Base-by-base conservation (phyloP, 75 land plant species). In the Pinus albicaulis region DNA sequence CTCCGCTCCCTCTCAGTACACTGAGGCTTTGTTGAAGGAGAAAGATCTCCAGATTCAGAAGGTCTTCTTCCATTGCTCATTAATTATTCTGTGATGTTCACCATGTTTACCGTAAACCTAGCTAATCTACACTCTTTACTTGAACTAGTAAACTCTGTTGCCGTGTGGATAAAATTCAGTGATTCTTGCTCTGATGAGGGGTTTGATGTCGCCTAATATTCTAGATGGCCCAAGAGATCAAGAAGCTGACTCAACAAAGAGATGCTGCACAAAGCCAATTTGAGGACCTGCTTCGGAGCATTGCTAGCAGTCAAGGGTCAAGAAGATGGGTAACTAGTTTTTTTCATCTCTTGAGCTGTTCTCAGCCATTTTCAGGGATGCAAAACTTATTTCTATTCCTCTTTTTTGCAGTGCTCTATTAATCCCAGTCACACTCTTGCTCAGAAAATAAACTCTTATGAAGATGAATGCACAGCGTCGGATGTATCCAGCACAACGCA, bases 201-300 rank as follows among this genome's bases (percentile, higher is more conserved):
- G 16, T 12, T 57, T 34, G 19, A 26, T 59, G 64, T 34, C 57
- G 44, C 22, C 44, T 60, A 11, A 70, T 24, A 74, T 56, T 28
- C 28, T 81, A 91, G 91, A 80, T 90, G 89, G 86, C 77, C 77
- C 88, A 88, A 65, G 98, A 95, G 61, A 84, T 98, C 71, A 88
- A 78, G 76, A 93, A 98, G 57, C 75, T 98, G 61, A 83, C 80
- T 69, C 76, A 82, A 71, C 98, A 92, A 62, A 78, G 98, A 44
- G 95, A 95, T 85, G 82, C 86, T 78, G 95, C 94, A 76, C 87
- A 95, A 79, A 84, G 96, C 71, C 87, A 89, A 22, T 83, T 93
- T 78, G 81, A 91, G 72, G 90, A 95, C 80, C 83, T 98, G 61
- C 87, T 85, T n/a, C 83, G 73, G 55, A 76, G 78, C 72, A 73